phyloP scores from a whole-genome alignment of 768 basidiomycete species.

The Symmetrospora coprosmae region DNA sequence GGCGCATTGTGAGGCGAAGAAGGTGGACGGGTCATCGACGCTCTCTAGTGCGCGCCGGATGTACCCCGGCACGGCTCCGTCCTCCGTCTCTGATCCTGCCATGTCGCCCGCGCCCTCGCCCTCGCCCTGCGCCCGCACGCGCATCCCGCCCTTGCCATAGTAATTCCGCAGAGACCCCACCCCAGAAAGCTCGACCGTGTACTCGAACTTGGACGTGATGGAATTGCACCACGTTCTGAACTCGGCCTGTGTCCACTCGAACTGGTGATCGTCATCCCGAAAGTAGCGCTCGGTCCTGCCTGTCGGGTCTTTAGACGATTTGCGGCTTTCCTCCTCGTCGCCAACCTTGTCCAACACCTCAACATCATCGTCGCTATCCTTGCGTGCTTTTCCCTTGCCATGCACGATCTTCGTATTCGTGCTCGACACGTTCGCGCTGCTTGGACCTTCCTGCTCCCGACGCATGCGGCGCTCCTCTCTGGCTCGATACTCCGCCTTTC shows the following conservation, averaged over 20 bases:
- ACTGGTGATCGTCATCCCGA: slow-evolving; percentile 70
- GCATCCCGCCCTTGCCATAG: slow-evolving; percentile 5
- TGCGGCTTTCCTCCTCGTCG: slow-evolving; percentile 28
- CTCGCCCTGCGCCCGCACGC: too few relatives aligned
- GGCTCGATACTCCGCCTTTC: not conserved
- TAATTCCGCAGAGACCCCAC: slow-evolving; percentile 26
- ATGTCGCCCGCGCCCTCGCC: not conserved
- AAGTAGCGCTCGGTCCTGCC: slow-evolving; percentile 58
- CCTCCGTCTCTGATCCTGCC: not conserved
- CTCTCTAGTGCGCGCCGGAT: too few relatives aligned
- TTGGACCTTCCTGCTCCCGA: too few relatives aligned
- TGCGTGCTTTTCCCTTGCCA: too few relatives aligned
- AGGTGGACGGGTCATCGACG: slow-evolving; percentile 4
- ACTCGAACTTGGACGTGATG: slow-evolving; percentile 14
- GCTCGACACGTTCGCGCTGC: too few relatives aligned
- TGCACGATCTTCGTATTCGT: too few relatives aligned
- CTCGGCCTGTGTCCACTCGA: slow-evolving; percentile 72
- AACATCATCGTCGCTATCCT: too few relatives aligned
- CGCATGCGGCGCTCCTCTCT: too few relatives aligned
- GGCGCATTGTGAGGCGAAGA: slow-evolving; percentile 30
- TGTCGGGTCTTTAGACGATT: slow-evolving; percentile 49
- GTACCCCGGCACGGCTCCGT: not conserved
- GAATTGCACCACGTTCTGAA: slow-evolving; percentile 50
- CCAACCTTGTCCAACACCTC: too few relatives aligned
- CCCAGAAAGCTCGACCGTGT: slow-evolving; percentile 20